Conservation (phyloP, 345 rosid genomes). For the Citropsis articulata region DNA sequence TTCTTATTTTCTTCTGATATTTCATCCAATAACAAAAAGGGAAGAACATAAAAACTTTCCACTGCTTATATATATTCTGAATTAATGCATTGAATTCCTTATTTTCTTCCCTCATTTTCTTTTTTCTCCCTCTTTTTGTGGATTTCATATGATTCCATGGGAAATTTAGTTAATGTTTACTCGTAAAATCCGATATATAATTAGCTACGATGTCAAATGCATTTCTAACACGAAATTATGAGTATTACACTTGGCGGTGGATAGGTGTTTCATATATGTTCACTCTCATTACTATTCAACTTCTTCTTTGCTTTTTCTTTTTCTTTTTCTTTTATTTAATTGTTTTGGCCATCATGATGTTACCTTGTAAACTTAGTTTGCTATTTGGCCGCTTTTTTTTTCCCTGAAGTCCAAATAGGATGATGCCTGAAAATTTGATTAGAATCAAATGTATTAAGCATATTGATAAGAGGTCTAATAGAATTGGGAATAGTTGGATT, state of each 20-base stretch:
- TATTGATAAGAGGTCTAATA: neutral
- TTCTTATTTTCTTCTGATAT: neutral
- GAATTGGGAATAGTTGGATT: neutral
- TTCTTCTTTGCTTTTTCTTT: neutral
- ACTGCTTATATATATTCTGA: neutral
- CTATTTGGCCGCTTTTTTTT: too few relatives aligned
- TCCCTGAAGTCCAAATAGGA: too few relatives aligned
- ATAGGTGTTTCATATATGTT: neutral
- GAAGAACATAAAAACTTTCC: too few relatives aligned
- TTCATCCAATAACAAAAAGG: neutral
- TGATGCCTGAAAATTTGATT: neutral
- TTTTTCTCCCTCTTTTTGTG: neutral
- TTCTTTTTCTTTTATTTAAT: neutral
- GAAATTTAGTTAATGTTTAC: neutral
- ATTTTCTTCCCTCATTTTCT: neutral
- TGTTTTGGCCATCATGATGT: neutral
- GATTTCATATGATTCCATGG: neutral
- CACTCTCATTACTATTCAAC: neutral
- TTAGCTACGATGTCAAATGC: too few relatives aligned
- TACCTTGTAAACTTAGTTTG: neutral
- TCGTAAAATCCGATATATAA: neutral
- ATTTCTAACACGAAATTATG: too few relatives aligned
- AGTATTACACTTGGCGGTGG: too few relatives aligned
- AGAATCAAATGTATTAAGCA: neutral
- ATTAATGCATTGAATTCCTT: neutral